A percentile compares a stretch with the other conserved stretches of the same genome.
Evolutionary conservation across 2,329 filamentous ascomycete species (phyloP).

Genomic region (Calonectria crousiana): DNA sequence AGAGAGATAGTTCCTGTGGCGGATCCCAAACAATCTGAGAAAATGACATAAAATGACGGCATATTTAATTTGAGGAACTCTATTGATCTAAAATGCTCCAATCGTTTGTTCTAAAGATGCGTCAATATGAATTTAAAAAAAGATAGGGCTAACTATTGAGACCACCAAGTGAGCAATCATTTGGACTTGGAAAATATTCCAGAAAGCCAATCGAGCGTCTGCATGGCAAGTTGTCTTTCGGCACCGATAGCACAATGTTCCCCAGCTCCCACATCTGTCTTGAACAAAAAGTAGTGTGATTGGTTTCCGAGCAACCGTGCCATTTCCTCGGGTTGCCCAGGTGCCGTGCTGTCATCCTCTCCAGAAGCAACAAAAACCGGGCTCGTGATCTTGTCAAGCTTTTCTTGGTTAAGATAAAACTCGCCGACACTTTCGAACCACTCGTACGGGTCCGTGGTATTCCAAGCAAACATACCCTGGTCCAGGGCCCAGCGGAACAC

Average conservation of each 20-base stretch:
- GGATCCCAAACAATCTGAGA: not conserved
- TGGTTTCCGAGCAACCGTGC: conserved; percentile 17
- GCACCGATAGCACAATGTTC: conserved; percentile 28
- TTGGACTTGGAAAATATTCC: conserved; percentile 14
- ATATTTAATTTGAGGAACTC: not conserved
- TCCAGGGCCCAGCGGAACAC: conserved; percentile 22
- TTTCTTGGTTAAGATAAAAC: conserved; percentile 15
- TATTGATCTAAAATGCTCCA: not conserved
- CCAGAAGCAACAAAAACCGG: conserved; percentile 24
- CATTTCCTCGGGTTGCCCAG: conserved; percentile 25
- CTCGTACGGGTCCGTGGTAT: conserved; percentile 20
- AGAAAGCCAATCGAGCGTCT: conserved; percentile 22
- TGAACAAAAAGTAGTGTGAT: conserved; percentile 19
- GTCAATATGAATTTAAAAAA: not conserved
- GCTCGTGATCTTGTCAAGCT: conserved; percentile 10
- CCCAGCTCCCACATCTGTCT: conserved; percentile 26
- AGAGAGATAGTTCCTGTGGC: not conserved
- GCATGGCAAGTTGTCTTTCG: conserved; percentile 21
- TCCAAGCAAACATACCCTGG: conserved; percentile 25
- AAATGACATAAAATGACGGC: not conserved
- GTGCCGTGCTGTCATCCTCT: conserved; percentile 18
- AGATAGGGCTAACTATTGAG: not conserved
- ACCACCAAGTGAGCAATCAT: not conserved
- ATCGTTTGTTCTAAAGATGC: not conserved
- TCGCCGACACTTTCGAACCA: conserved; percentile 19